Conservation (phyloP, 495 filamentous ascomycete species). For the Aspergillus haitiensis region DNA sequence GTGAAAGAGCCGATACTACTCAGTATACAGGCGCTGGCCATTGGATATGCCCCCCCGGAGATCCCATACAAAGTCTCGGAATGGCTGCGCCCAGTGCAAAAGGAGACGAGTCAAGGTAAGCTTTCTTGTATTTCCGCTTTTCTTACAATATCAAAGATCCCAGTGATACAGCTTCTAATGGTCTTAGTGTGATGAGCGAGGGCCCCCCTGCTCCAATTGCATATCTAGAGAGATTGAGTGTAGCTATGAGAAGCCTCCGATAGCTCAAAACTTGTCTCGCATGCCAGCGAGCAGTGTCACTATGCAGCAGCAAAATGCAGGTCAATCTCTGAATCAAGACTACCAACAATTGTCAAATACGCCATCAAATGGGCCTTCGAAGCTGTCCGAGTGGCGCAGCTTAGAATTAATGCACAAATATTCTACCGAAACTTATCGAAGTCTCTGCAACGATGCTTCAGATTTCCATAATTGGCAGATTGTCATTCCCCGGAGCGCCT, state of each 20-base stretch:
- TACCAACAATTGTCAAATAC: slow-evolving; percentile 7
- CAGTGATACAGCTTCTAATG: slow-evolving; percentile 11
- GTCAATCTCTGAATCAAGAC: neutral
- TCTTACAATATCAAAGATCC: neutral
- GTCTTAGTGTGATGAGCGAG: slow-evolving; percentile 46
- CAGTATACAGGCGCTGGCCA: neutral
- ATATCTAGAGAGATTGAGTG: slow-evolving; percentile 41
- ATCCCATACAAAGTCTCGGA: slow-evolving; percentile 57
- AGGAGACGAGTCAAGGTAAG: slow-evolving; percentile 56
- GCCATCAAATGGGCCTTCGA: slow-evolving; percentile 10
- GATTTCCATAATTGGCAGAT: slow-evolving; percentile 39
- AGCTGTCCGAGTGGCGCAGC: slow-evolving; percentile 31
- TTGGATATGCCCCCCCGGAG: slow-evolving; percentile 37
- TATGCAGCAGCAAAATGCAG: neutral
- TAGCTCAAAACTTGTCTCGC: slow-evolving; percentile 17
- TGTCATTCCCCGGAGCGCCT: slow-evolving; percentile 48
- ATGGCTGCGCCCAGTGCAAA: slow-evolving; percentile 60
- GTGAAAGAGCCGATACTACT: too few relatives aligned
- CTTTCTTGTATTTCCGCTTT: neutral
- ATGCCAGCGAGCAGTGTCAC: slow-evolving; percentile 9
- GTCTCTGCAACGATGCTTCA: slow-evolving; percentile 31
- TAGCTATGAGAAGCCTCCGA: slow-evolving; percentile 37
- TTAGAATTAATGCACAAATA: slow-evolving; percentile 47
- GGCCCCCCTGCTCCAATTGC: slow-evolving; percentile 48
- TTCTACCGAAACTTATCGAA: slow-evolving; percentile 42